Evolutionary conservation across 2,329 filamentous ascomycete species (phyloP), one percentile per base, ranked within the genome.

Genomic region (Tolypocladium tundrense): DNA sequence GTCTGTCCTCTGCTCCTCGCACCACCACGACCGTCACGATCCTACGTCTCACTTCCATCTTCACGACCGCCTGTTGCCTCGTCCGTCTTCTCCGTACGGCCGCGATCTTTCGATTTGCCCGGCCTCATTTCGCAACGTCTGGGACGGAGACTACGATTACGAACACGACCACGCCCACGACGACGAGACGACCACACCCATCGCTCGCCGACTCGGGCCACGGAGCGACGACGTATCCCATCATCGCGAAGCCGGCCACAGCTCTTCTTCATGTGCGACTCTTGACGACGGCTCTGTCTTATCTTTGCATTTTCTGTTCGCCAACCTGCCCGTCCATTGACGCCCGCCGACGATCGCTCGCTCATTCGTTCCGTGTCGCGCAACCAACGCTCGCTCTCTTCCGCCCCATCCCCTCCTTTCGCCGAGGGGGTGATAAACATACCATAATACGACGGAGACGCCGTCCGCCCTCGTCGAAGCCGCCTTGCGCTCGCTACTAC

Each of bases 381-480:
- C n/a, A 33, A 19, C 8, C 48, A 13, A 35, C 27, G 48, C 48
- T 51, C 48, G 48, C 48, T 51, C 16, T 33, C 35, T 21, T 11
- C 27, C 16, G 48, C 33, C 48, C 48, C 16, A 4, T 50, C 31
- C 48, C 31, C 8, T 51, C 48, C 31, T 19, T 13, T 51, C 31
- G 24, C 16, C 48, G 14, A 50, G 24, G 27, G 27, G 24, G 27
- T 5, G 14, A 16, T 13, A 35, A 13, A 31, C 11, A n/a, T 8
- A 51, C 21, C 16, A 5, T 16, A 16, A 11, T 33, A 54, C 53
- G 14, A 24, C 21, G 35, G 51, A 53, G 45, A 50, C 60, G 59
- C 64, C 59, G 58, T 61, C 57, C 48, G 62, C 62, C 37, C 52
- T 42, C 57, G 61, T 61, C 60, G 57, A 54, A 45, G 59, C 58